These are phyloP conservation scores for Pseudogymnoascus sp. DNA, from an alignment of 2,329 filamentous ascomycete genomes.

Conservation along the genomic window DNA sequence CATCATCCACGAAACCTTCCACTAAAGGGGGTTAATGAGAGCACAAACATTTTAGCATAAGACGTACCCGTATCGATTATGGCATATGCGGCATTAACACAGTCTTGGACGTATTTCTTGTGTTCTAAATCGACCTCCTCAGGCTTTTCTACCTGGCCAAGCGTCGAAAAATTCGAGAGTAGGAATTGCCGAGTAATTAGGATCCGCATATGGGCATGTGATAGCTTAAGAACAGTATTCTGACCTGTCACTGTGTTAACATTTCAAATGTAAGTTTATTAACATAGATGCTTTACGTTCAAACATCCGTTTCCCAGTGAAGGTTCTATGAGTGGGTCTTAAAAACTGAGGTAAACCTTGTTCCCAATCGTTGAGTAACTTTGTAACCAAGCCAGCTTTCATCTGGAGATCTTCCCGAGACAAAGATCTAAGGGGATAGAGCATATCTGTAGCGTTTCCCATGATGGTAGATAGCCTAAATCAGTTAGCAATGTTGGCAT, in stretches of 20 bases:
- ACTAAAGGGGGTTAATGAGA: neutral
- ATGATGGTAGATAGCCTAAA: constrained; percentile 34
- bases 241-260: constrained; percentile 39
- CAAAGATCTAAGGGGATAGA: constrained; percentile 32
- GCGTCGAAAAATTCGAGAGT: constrained; percentile 35
- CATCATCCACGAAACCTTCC: neutral
- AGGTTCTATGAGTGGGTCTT: constrained; percentile 12
- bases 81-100: constrained; percentile 40
- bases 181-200: constrained; percentile 49
- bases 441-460: constrained; percentile 33
- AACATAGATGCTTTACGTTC: constrained; percentile 34
- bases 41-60: neutral
- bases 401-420: constrained; percentile 32
- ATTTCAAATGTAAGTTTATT: constrained; percentile 40
- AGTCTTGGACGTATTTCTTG: constrained; percentile 34
- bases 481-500: neutral
- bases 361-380: constrained; percentile 36
- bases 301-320: constrained; percentile 4
- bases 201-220: constrained; percentile 49
- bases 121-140: constrained; percentile 22
- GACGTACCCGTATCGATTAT: constrained; percentile 38
- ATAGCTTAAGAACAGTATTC: constrained; percentile 45
- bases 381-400: constrained; percentile 33
- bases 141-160: constrained; percentile 23
- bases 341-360: constrained; percentile 32